Evolutionary conservation across 2,329 filamentous ascomycete species (phyloP), one percentile per base, ranked within the genome.

Genomic region (Penicillium palitans): DNA sequence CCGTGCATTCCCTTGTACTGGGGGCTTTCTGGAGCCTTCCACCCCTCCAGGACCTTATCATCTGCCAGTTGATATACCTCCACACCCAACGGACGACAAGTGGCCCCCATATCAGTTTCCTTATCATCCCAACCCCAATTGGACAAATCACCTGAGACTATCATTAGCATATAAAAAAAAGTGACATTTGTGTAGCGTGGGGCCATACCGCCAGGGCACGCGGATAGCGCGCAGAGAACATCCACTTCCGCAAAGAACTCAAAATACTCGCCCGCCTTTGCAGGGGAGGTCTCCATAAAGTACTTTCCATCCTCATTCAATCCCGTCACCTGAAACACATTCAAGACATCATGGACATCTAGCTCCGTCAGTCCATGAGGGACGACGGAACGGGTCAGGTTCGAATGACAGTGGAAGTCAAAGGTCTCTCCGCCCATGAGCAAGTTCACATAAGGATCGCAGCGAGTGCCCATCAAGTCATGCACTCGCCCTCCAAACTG

Each of bases 361-460:
- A 80, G 79, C 74, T 95, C 91, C 6, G 79, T 82, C 42, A 95
- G 72, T 0, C 90, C 89, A 60, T 81, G 87, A 0, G 87, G 87
- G 1, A 87, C 61, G 2, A 95, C 84, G 0, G 91, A 89, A 4
- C 91, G 84, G 1, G 85, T 86, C 12, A 96, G 82, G 72, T 96
- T 96, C 2, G 88, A 91, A 69, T 93, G 90, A 73, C 91, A 96
- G 72, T 95, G 90, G 73, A 84, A 93, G 72, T 95, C 88, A 71
- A 91, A 95, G 33, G 81, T 80, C 50, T 84, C 81, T n/a, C 86
- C 86, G 4, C 83, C 85, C 52, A 96, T 83, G 61, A 95, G 82
- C 39, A 84, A 80, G 72, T 90, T 91, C 70, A 95, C 88, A 71
- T 95, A 96, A 1, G 90, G 90, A 74, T 95, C 91, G 74, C 91